Conservation (phyloP, 2,329 filamentous ascomycete genomes). For the Sporothrix luriei region DNA sequence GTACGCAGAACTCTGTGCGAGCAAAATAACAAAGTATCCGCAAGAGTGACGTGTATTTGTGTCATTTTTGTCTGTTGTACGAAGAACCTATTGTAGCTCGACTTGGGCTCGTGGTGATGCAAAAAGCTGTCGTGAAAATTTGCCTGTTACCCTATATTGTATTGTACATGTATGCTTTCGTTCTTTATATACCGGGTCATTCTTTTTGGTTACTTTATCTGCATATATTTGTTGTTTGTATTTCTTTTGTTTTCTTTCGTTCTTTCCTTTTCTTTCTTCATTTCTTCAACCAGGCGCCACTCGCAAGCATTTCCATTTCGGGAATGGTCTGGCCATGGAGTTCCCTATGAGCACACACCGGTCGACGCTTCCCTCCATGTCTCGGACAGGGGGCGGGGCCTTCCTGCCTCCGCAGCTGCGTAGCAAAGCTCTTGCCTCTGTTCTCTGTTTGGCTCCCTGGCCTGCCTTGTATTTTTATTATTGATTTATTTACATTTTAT, state of each 20-base stretch:
- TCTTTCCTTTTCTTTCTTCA: background rate
- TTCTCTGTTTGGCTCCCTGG: background rate
- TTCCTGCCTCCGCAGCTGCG: background rate
- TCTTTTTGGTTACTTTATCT: background rate
- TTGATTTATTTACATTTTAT: background rate
- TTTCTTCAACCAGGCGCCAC: background rate
- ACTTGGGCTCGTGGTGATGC: too few relatives aligned
- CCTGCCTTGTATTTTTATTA: background rate
- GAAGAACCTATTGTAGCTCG: too few relatives aligned
- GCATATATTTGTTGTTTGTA: background rate
- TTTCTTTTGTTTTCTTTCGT: background rate
- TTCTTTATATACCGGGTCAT: background rate
- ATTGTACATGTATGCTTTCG: background rate
- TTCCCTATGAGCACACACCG: conserved; percentile 19
- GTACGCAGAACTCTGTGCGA: too few relatives aligned
- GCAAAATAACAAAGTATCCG: too few relatives aligned
- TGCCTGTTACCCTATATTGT: background rate
- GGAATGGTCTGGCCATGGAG: background rate
- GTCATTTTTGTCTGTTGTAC: background rate
- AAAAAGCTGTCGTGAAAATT: too few relatives aligned
- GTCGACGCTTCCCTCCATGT: conserved; percentile 11
- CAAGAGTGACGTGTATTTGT: background rate
- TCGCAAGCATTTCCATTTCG: conserved; percentile 13
- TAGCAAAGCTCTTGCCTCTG: background rate
- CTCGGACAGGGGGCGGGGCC: background rate